These are phyloP conservation scores for Pythium myriotylum DNA, from an alignment of 352 stramenopile genomes.

Conservation along the genomic window DNA sequence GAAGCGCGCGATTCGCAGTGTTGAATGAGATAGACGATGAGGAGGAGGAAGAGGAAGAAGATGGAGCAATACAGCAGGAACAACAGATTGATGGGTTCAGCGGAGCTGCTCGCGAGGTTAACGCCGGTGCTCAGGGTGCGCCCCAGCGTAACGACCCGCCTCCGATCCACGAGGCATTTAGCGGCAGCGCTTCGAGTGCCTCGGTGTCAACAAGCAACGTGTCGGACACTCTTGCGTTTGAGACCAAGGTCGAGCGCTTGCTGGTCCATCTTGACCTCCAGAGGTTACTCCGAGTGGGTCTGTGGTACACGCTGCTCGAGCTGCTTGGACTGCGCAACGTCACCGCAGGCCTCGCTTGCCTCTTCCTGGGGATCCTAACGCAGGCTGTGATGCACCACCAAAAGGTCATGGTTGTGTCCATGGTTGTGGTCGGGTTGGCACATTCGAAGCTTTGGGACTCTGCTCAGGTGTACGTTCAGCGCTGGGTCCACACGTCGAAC, in stretches of 20 bases:
- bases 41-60: slow-evolving; percentile 35
- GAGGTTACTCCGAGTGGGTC: slow-evolving; percentile 53
- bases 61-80: background rate
- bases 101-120: background rate
- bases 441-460: slow-evolving; percentile 55
- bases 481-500: slow-evolving; percentile 60
- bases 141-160: background rate
- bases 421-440: slow-evolving; percentile 66
- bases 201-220: background rate
- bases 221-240: slow-evolving; percentile 37
- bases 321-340: slow-evolving; percentile 55
- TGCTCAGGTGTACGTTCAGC: slow-evolving; percentile 33
- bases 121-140: background rate
- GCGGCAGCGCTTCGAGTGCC: background rate
- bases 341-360: slow-evolving; percentile 41
- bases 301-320: slow-evolving; percentile 58
- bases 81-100: background rate
- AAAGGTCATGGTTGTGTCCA: slow-evolving; percentile 75
- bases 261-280: slow-evolving; percentile 56
- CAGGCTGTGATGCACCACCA: slow-evolving; percentile 67
- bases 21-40: slow-evolving; percentile 47
- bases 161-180: slow-evolving; percentile 8
- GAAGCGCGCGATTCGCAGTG: slow-evolving; percentile 55
- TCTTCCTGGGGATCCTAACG: slow-evolving; percentile 53
- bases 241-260: slow-evolving; percentile 56